Base-by-base conservation (phyloP, 2,329 filamentous ascomycete genomes). In the Arthrinium puccinioides region DNA sequence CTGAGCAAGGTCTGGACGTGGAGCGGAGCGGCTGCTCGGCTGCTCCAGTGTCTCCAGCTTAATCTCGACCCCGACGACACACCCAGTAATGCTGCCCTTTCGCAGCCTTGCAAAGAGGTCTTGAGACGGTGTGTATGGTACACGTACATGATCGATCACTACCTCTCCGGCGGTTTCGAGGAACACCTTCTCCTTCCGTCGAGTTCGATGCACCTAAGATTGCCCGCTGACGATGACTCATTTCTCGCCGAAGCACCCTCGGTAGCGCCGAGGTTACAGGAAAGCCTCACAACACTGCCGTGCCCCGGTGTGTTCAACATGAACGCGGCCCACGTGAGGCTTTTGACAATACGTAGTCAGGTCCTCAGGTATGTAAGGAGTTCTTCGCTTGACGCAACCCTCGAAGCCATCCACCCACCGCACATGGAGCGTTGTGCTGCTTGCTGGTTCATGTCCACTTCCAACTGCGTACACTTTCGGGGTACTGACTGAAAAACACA, bases 1-100 rank as follows among this genome's bases (percentile, higher is more conserved):
- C 21, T 39, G 32, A 36, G 32, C 21, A 42, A 42, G 15, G 40
- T 42, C 6, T 42, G 40, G 40, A 42, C 39, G 40, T 42, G 33
- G 32, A 39, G 28, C 9, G 25, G 32, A 5, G 39, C 40, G 5
- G 40, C 40, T 15, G 34, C 36, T 26, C 34, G 40, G 20, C 11
- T 42, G 28, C 36, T 39, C 32, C 33, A 36, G 21, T 42, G 40
- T 18, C 21, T 42, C 19, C 37, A 39, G 28, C 37, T 42, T n/a
- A 42, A 33, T 29, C 31, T 39, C 36, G 40, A 42, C 15, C 40
- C 40, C 14, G 37, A 39, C 29, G 14, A 24, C 11, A 25, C 29
- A 16, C 21, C 29, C 6, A n/a, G n/a, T n/a, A n/a, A n/a, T n/a
- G n/a, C n/a, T n/a, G n/a, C n/a, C n/a, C n/a, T n/a, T n/a, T n/a